phyloP scores from a whole-genome alignment of 306 rosid species.

The Citrullus mucosospermus region DNA sequence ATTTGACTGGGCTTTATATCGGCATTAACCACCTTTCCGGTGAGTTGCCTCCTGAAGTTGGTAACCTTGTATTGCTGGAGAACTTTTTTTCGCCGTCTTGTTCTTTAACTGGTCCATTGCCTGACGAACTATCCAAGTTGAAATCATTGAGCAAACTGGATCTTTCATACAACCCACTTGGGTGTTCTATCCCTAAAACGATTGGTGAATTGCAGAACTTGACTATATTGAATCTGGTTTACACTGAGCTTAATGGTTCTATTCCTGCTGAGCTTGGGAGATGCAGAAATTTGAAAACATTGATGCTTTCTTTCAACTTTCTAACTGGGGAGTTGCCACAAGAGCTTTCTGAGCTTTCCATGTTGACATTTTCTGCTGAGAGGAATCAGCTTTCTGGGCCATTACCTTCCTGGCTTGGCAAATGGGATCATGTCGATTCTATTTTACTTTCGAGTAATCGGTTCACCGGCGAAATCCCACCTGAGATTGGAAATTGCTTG shows the following conservation, averaged over 20 bases:
- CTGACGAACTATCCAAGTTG: constrained; percentile 56
- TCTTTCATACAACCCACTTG: constrained; percentile 76
- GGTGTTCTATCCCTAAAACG: constrained; percentile 66
- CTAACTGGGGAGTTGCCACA: constrained; percentile 71
- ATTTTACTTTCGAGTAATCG: constrained; percentile 53
- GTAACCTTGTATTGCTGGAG: constrained; percentile 52
- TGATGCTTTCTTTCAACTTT: constrained; percentile 70
- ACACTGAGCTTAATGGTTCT: constrained; percentile 60
- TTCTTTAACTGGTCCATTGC: constrained; percentile 76
- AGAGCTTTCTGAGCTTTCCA: constrained; percentile 68
- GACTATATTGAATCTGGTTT: constrained; percentile 43
- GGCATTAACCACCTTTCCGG: constrained; percentile 60
- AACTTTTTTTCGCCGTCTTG: constrained; percentile 43
- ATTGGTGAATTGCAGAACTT: constrained; percentile 57
- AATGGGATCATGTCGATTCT: constrained; percentile 40
- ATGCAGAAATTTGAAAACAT: constrained; percentile 44
- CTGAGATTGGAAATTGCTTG: constrained; percentile 80
- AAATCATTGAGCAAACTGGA: constrained; percentile 50
- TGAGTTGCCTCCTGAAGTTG: constrained; percentile 57
- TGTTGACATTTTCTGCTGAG: constrained; percentile 65
- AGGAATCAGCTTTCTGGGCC: constrained; percentile 71
- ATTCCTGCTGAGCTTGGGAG: constrained; percentile 76
- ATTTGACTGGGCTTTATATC: constrained; percentile 54
- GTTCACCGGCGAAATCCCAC: constrained; percentile 65
- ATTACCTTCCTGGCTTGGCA: constrained; percentile 83